Conservation (phyloP, 2,329 filamentous ascomycete genomes). For the Trichoderma cornu-damae region DNA sequence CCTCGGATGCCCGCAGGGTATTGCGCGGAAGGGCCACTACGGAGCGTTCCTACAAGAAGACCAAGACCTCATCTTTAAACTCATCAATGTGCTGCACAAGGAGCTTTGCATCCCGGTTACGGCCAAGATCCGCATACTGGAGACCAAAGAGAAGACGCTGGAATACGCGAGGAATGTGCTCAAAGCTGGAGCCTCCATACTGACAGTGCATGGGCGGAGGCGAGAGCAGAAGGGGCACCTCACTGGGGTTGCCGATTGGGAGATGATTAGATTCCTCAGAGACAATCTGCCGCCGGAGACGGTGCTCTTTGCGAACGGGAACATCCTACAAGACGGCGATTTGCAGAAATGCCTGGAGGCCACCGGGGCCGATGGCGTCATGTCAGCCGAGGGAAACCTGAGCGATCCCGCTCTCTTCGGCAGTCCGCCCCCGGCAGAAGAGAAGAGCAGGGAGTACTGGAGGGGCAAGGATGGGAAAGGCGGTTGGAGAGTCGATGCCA, state of each 20-base stretch:
- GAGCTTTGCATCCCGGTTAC: conserved; percentile 80
- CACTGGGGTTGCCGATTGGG: conserved; percentile 90
- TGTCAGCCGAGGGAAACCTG: conserved; percentile 94
- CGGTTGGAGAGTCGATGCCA: conserved; percentile 83
- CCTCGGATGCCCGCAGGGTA: conserved; percentile 92
- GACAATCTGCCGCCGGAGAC: conserved; percentile 80
- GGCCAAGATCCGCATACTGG: conserved; percentile 87
- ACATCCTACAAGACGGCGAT: conserved; percentile 77
- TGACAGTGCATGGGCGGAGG: conserved; percentile 84
- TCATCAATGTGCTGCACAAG: conserved; percentile 78
- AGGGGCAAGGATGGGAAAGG: conserved; percentile 69
- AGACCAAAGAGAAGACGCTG: conserved; percentile 79
- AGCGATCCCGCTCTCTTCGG: conserved; percentile 88
- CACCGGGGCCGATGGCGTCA: conserved; percentile 86
- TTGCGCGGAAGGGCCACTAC: conserved; percentile 84
- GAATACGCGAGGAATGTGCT: conserved; percentile 86
- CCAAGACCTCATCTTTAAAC: conserved; percentile 71
- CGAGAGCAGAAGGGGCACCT: conserved; percentile 94
- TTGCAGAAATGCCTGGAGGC: conserved; percentile 70
- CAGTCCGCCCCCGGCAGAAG: conserved; percentile 54
- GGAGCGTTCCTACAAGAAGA: conserved; percentile 95
- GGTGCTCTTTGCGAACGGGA: conserved; percentile 95
- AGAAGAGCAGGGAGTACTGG: conserved; percentile 81
- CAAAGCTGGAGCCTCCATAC: conserved; percentile 80
- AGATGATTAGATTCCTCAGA: conserved; percentile 72